Conservation (phyloP, 78 protist genomes). For the Chrysochromulina parva region DNA sequence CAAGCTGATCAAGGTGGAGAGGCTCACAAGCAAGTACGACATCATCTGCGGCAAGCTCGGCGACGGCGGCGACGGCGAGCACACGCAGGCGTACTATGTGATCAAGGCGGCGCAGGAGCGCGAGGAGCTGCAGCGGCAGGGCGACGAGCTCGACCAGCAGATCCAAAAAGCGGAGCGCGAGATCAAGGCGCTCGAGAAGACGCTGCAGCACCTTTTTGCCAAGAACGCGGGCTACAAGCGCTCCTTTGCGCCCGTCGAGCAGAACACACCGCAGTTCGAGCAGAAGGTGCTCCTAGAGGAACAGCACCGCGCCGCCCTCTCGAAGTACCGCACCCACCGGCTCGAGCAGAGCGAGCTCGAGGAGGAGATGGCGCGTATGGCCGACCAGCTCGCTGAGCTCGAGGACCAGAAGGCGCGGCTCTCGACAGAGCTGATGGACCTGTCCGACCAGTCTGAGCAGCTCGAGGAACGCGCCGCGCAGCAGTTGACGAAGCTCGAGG, state of each 20-base stretch:
- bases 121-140: conserved; percentile 57
- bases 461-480: neutral
- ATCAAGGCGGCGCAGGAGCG: conserved; percentile 66
- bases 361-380: neutral
- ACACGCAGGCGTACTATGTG: conserved; percentile 56
- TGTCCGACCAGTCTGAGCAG: neutral
- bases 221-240: neutral
- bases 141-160: conserved; percentile 54
- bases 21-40: conserved; percentile 37
- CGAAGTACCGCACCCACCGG: neutral
- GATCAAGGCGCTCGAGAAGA: conserved; percentile 37
- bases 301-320: neutral
- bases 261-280: neutral
- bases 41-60: neutral
- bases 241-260: neutral
- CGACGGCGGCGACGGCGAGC: neutral
- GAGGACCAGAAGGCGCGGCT: neutral
- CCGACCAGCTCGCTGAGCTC: neutral
- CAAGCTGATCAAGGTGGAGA: conserved; percentile 29
- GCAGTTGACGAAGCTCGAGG: neutral
- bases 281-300: neutral
- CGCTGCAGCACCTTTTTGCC: conserved; percentile 24
- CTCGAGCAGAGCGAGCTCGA: neutral
- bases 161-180: conserved; percentile 45
- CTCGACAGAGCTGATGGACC: neutral